Conservation (phyloP, 2,329 filamentous ascomycete species). For the Fusarium lyarnte region DNA sequence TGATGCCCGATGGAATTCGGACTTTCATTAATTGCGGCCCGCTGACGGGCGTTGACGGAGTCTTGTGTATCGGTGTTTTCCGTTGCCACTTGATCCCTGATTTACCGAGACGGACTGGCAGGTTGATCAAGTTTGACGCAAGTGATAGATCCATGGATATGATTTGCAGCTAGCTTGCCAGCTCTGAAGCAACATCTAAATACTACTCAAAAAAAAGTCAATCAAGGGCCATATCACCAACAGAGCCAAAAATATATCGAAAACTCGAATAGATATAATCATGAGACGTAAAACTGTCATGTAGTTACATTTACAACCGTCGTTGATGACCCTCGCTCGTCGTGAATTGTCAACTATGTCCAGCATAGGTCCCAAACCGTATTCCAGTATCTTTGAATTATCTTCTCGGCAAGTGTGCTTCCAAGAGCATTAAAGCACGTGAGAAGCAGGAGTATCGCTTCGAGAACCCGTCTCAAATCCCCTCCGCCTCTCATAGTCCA, state of each 20-base stretch:
- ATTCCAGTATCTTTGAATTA: conserved; percentile 40
- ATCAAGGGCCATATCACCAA: background rate
- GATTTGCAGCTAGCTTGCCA: background rate
- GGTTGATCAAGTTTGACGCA: background rate
- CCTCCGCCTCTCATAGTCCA: conserved; percentile 35
- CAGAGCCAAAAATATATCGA: background rate
- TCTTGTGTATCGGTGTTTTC: background rate
- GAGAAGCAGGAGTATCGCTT: conserved; percentile 14
- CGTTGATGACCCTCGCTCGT: conserved; percentile 13
- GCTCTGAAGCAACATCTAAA: background rate
- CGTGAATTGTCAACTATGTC: conserved; percentile 32
- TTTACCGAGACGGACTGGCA: background rate
- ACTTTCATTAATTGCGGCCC: conserved; percentile 1
- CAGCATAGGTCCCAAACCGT: conserved; percentile 36
- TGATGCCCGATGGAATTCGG: conserved; percentile 23
- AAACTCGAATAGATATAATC: conserved; percentile 17
- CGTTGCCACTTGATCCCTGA: conserved; percentile 20
- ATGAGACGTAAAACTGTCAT: conserved; percentile 31
- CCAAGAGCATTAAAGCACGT: background rate
- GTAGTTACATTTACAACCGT: conserved; percentile 26
- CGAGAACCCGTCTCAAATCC: conserved; percentile 20
- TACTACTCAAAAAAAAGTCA: background rate
- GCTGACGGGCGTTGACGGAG: conserved; percentile 1
- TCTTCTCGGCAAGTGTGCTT: conserved; percentile 17
- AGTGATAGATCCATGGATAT: background rate